Percentiles rank a stretch among this genome's conserved stretches.
These are phyloP conservation scores for Pleomassaria siparia DNA, from an alignment of 2,329 filamentous ascomycete species.

Conservation along the genomic window DNA sequence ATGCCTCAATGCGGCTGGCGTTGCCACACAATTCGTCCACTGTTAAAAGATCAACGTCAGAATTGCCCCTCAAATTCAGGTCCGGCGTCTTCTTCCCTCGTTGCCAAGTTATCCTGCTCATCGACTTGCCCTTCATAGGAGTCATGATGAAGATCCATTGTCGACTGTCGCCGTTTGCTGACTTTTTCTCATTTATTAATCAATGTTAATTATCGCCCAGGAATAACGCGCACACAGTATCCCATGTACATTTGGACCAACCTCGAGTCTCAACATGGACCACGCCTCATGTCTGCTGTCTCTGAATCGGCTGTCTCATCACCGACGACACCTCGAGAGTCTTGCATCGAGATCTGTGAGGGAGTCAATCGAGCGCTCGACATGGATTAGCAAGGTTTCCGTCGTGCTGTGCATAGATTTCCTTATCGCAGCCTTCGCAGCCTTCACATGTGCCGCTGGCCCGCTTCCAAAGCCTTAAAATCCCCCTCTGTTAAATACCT, in stretches of 20 bases:
- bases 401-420: slow-evolving; percentile 3
- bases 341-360: too few relatives aligned
- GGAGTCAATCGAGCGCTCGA: neutral
- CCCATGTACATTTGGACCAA: neutral
- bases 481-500: neutral
- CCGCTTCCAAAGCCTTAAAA: neutral
- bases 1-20: slow-evolving; percentile 1
- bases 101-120: neutral
- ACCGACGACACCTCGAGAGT: too few relatives aligned
- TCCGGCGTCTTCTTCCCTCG: neutral
- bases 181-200: too few relatives aligned
- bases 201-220: too few relatives aligned
- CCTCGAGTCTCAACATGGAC: neutral
- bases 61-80: neutral
- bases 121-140: neutral
- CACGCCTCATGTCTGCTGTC: neutral
- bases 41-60: neutral
- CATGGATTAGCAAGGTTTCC: slow-evolving; percentile 1
- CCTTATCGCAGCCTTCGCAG: slow-evolving; percentile 22
- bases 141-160: neutral
- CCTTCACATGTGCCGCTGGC: slow-evolving; percentile 16
- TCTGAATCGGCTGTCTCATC: neutral
- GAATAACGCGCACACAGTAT: too few relatives aligned
- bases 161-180: neutral
- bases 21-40: neutral